phyloP scores from a whole-genome alignment of 352 stramenopile genomes.

The Elongisporangium prolatum region DNA sequence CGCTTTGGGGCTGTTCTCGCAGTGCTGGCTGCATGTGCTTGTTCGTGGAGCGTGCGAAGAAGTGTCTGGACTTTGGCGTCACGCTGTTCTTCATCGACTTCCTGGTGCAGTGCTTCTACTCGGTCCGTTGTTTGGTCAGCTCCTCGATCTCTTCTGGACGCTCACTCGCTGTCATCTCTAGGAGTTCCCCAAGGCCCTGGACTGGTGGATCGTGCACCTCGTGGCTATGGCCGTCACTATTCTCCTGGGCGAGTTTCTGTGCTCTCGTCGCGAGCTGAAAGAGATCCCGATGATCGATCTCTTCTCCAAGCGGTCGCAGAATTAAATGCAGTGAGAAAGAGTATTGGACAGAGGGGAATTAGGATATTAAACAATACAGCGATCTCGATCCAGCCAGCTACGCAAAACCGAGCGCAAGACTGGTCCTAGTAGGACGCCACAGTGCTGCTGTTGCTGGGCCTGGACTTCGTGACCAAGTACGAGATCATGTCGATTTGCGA shows the following conservation, averaged over 20 bases:
- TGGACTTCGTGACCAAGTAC: constrained; percentile 38
- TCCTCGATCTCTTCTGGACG: not conserved
- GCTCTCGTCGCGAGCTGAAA: constrained; percentile 79
- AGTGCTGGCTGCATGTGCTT: constrained; percentile 70
- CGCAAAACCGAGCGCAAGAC: constrained; percentile 1
- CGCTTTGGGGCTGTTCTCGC: constrained; percentile 3
- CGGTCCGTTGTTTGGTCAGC: constrained; percentile 24
- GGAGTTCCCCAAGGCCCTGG: constrained; percentile 82
- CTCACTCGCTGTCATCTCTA: constrained; percentile 8
- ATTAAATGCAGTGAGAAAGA: constrained; percentile 16
- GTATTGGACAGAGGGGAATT: not conserved
- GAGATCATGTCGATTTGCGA: constrained; percentile 68
- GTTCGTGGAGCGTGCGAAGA: constrained; percentile 88
- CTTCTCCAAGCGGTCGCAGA: constrained; percentile 63
- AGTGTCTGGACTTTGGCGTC: constrained; percentile 89
- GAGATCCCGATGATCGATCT: constrained; percentile 88
- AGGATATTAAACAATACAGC: not conserved
- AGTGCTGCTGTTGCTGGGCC: not conserved
- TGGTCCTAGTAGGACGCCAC: constrained; percentile 1
- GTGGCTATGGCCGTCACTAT: constrained; percentile 70
- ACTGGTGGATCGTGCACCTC: constrained; percentile 84
- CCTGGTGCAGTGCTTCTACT: constrained; percentile 78
- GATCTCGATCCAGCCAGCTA: no score
- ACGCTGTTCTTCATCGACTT: constrained; percentile 88
- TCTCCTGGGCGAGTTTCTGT: constrained; percentile 85